Base-by-base conservation (phyloP, 2,329 filamentous ascomycete species). In the Cercospora sesami region DNA sequence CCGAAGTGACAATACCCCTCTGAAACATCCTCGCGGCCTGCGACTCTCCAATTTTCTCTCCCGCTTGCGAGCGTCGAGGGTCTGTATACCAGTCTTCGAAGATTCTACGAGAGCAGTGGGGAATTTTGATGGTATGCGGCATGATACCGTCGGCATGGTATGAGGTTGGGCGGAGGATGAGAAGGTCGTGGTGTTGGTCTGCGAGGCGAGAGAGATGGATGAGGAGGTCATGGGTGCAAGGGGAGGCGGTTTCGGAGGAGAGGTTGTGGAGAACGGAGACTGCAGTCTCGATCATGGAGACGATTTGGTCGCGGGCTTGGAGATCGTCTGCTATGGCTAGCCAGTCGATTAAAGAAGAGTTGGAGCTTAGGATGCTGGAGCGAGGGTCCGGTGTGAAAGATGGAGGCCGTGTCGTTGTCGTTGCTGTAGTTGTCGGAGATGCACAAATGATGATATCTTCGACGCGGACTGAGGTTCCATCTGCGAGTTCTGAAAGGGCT, bases 401-500 rank as follows among this genome's bases (percentile, higher is more conserved):
- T 30, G 55, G 57, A 51, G 4, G 21, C 30, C 30, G 33, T 60
- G 60, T 39, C 39, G 21, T 21, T 14, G 51, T 16, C 7, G 59
- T 58, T 28, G 21, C 45, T 16, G 53, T 7, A 36, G 21, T 26
- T 45, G 64, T 45, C 63, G 67, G 21, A 68, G 70, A 16, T 63
- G 67, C 12, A 62, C 36, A 64, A n/a, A 73, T 53, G 42, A 71
- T 66, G 67, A 77, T 71, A 10, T 74, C 70, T 36, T 62, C 59
- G 4, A 71, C 57, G 1, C 63, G 53, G 3, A 70, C 57, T 3
- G 66, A 69, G 3, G 68, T 66, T 30, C 59, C 60, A 7, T 59
- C 55, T 8, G 75, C 71, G n/a, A 77, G 69, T 58, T 77, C 75
- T 8, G 70, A 69, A 7, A 76, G 68, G 3, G 72, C 74, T 10